phyloP scores from a whole-genome alignment of 768 basidiomycete genomes.

The Kwoniella shandongensis region DNA sequence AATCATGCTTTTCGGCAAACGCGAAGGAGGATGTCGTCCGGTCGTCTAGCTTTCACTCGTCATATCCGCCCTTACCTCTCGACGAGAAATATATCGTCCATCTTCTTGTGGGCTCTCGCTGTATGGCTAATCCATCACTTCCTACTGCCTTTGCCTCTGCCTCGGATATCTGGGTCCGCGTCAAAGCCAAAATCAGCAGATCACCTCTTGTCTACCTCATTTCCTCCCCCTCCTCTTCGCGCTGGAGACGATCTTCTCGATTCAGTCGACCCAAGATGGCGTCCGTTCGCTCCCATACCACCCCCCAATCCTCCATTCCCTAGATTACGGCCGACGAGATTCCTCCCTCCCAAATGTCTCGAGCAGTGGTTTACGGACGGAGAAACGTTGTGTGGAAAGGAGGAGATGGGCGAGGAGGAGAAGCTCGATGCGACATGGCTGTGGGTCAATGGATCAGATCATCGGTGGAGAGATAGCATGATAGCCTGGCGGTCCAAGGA shows the following conservation, averaged over 20 bases:
- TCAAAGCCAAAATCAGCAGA: constrained; percentile 5
- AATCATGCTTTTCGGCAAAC: constrained; percentile 6
- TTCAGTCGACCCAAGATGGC: constrained; percentile 33
- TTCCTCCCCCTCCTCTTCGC: constrained; percentile 37
- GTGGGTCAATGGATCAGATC: constrained; percentile 50
- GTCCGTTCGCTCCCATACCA: constrained; percentile 36
- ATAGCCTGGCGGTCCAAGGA: constrained; percentile 22
- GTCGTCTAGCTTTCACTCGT: not conserved
- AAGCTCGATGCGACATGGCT: constrained; percentile 47
- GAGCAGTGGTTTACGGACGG: constrained; percentile 49
- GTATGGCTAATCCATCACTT: constrained; percentile 28
- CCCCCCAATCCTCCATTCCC: constrained; percentile 45
- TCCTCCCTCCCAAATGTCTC: constrained; percentile 40
- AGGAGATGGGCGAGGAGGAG: constrained; percentile 45
- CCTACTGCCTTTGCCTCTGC: constrained; percentile 30
- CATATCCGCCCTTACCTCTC: constrained; percentile 11
- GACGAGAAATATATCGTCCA: constrained; percentile 15
- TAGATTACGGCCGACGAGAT: constrained; percentile 39
- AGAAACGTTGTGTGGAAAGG: constrained; percentile 42
- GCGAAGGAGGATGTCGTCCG: not conserved
- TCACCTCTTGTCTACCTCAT: constrained; percentile 28
- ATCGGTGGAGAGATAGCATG: constrained; percentile 44
- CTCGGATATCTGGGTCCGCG: not conserved
- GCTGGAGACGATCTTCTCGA: constrained; percentile 38
- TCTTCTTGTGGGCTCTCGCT: constrained; percentile 26